Evolutionary conservation across 805 yeast species (phyloP), one percentile per base, ranked within the genome.

Genomic region (Helenozyma baotianmanensis): DNA sequence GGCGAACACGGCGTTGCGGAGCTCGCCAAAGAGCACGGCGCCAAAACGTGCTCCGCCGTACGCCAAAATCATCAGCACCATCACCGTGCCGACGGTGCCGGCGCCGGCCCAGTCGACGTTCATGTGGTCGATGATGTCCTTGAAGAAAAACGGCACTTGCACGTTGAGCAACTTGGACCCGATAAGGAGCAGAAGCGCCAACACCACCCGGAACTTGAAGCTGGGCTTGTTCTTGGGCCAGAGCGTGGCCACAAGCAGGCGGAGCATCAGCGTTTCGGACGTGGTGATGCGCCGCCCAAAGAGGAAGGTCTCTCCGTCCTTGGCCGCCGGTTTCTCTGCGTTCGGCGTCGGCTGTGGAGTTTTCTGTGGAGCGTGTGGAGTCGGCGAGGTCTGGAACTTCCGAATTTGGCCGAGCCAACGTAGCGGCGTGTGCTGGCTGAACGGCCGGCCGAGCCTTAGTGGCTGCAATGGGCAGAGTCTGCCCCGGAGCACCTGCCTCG

Each of bases 21-120:
- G 66, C 56, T 92, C 98, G 21, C 97, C 97, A 60, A 92, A 86
- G 11, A 92, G 60, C 2, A 90, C 95, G 4, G 97, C 82, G 19
- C 97, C 96, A 52, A 92, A 87, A 38, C 98, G 68, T 0, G 97
- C 94, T 12, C 84, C 79, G 35, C 98, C 98, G 54, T 92, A 92
- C 0, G 95, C 94, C 14, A 92, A 44, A 22, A 92, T 78, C 40
- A 78, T 56, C 2, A 79, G 62, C 2, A 81, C 72, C 4, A 85
- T 82, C 23, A 83, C 80, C 2, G 88, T 71, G 3, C 78, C 69
- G 0, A 80, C 65, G 3, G 80, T 76, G 1, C 86, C 83, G 21
- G 77, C 70, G 12, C 68, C 60, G 4, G 62, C 42, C 94, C 96
- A 86, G 48, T 88, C 95, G 16, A 89, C 72, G 53, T 90, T 92